Evolutionary conservation across 371 early-diverging fungal genomes (phyloP).

Genomic region (Rhizopus microsporus): DNA sequence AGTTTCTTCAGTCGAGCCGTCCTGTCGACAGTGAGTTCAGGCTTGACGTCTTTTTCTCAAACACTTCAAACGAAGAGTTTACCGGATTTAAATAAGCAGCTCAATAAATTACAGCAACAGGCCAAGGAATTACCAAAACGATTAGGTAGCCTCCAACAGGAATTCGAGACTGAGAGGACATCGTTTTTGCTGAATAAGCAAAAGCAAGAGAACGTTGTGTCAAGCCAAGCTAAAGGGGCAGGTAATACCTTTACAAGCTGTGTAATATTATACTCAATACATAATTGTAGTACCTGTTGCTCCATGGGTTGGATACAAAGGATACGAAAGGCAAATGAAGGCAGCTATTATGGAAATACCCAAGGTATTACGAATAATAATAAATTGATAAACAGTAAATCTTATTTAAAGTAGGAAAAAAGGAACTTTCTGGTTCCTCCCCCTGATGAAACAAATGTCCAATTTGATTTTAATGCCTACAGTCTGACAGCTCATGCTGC

Average conservation of each 20-base stretch:
- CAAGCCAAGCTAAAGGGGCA: slow-evolving; percentile 17
- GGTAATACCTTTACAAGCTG: slow-evolving; percentile 1
- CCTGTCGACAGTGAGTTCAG: slow-evolving; percentile 23
- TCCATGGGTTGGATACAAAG: slow-evolving; percentile 61
- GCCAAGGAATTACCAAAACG: slow-evolving; percentile 41
- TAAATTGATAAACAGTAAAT: neutral
- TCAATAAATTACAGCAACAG: slow-evolving; percentile 37
- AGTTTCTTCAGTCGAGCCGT: slow-evolving; percentile 20
- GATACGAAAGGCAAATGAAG: slow-evolving; percentile 58
- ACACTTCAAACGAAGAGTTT: slow-evolving; percentile 24
- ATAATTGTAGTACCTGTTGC: slow-evolving; percentile 49
- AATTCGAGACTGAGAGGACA: slow-evolving; percentile 36
- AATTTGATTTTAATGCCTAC: slow-evolving; percentile 65
- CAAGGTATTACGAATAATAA: slow-evolving; percentile 33
- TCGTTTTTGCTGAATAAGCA: slow-evolving; percentile 15
- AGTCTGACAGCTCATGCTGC: slow-evolving; percentile 62
- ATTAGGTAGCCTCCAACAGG: slow-evolving; percentile 32
- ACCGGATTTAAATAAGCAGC: slow-evolving; percentile 21
- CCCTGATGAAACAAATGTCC: slow-evolving; percentile 65
- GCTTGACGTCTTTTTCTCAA: slow-evolving; percentile 22
- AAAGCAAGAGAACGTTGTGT: slow-evolving; percentile 7
- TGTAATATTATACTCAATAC: neutral
- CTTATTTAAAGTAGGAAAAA: slow-evolving; percentile 51
- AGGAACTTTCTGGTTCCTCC: slow-evolving; percentile 67
- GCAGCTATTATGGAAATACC: slow-evolving; percentile 59